Conservation (phyloP, 2,329 filamentous ascomycete genomes). For the Diaporthe vexans region DNA sequence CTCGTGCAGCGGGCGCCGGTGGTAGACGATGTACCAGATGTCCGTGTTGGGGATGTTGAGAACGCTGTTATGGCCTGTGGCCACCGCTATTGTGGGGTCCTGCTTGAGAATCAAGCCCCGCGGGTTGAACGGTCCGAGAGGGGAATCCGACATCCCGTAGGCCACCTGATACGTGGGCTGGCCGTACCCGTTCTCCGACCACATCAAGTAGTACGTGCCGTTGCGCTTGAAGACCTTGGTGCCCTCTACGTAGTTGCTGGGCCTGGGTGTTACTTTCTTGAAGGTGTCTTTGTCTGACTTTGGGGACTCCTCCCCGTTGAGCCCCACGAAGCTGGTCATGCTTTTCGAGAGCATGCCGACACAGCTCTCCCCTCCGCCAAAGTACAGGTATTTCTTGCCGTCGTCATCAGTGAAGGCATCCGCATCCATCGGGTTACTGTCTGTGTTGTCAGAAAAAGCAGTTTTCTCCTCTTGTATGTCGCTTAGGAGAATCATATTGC, state of each 20-base stretch:
- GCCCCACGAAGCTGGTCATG: constrained; percentile 30
- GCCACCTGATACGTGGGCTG: constrained; percentile 30
- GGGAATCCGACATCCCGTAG: constrained; percentile 36
- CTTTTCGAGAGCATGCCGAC: constrained; percentile 24
- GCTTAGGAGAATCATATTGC: neutral
- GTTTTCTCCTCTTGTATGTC: neutral
- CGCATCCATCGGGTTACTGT: constrained; percentile 62
- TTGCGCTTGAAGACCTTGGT: constrained; percentile 35
- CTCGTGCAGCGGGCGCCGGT: constrained; percentile 25
- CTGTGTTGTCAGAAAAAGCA: neutral
- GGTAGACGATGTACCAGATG: constrained; percentile 37
- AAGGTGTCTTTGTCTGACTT: neutral
- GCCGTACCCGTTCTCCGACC: constrained; percentile 36
- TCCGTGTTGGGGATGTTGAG: constrained; percentile 37
- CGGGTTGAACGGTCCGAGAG: constrained; percentile 24
- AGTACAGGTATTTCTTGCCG: constrained; percentile 52
- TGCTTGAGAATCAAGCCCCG: constrained; percentile 31
- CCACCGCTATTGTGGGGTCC: constrained; percentile 1
- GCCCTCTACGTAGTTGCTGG: constrained; percentile 31
- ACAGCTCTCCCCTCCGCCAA: constrained; percentile 8
- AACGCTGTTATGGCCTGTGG: constrained; percentile 34
- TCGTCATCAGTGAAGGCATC: constrained; percentile 58
- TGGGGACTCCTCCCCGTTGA: neutral
- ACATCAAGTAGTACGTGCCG: constrained; percentile 39
- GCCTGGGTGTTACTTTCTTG: constrained; percentile 26